Evolutionary conservation across 2,329 filamentous ascomycete species (phyloP), one percentile per base, ranked within the genome.

Genomic region (Epichloe hybrida): DNA sequence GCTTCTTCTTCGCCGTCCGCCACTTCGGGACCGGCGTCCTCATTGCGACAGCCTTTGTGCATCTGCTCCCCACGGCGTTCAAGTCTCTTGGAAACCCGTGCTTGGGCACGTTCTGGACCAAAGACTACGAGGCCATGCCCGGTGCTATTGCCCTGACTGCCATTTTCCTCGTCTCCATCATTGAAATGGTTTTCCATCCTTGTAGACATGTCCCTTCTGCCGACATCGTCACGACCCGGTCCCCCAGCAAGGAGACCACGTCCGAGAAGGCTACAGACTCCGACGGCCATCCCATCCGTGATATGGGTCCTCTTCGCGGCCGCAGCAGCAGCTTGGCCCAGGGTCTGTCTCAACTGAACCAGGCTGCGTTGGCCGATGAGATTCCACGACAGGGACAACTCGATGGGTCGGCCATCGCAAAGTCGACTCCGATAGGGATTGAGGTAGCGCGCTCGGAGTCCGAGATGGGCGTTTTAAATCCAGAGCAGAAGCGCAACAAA

Each of bases 1-100:
- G 64, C 46, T 74, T 80, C 64, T 75, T 80, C 65, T 79, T 80
- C 61, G 64, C 69, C 48, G 74, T 79, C 46, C 73, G 77, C 54
- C 83, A 88, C 70, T 87, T 88, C 58, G 84, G 86, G 58, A 91
- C 86, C 8, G 86, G 86, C 52, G 87, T 93, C 20, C 72, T 78
- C 36, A 74, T 81, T 43, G 79, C 87, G 27, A 91, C 86, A 1
- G 86, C 87, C 49, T 91, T 93, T 60, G 85, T 90, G 34, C 86
- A 90, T 69, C 70, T 84, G 35, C 74, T 84, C 8, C 81, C 79
- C 43, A 84, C 78, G 2, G 81, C 82, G 5, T 86, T 86, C 56
- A 62, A 71, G 49, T 80, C 79, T 7, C 71, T 84, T 11, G 80
- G 73, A 40, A 72, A 84, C 57, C 80, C 79, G 11, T 86, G 82